Percentiles rank a stretch among this genome's conserved stretches.
These are phyloP conservation scores for Paramecium caudatum DNA, from an alignment of 73 alveolate species.

Conservation along the genomic window DNA sequence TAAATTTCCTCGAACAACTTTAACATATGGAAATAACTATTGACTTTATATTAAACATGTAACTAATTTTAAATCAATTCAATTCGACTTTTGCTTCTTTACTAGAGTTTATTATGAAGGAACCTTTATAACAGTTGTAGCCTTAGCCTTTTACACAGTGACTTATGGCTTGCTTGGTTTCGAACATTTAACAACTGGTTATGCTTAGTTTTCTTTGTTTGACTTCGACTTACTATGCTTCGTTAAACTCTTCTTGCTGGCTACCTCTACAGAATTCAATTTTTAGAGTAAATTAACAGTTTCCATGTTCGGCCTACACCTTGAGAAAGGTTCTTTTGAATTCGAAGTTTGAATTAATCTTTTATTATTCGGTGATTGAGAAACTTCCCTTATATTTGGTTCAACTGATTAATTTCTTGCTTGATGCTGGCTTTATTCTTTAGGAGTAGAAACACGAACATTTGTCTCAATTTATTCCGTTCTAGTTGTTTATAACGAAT, in stretches of 20 bases:
- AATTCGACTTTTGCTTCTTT: slow-evolving; percentile 11
- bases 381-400: slow-evolving; percentile 15
- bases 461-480: slow-evolving; percentile 7
- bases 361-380: slow-evolving; percentile 16
- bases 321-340: slow-evolving; percentile 40
- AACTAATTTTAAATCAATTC: slow-evolving; percentile 15
- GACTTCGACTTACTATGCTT: slow-evolving; percentile 22
- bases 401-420: slow-evolving; percentile 40
- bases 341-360: slow-evolving; percentile 54
- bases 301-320: slow-evolving; percentile 47
- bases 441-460: neutral
- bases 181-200: slow-evolving; percentile 9
- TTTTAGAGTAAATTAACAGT: neutral
- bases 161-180: slow-evolving; percentile 40
- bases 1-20: slow-evolving; percentile 36
- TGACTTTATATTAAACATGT: slow-evolving; percentile 20
- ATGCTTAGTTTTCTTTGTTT: slow-evolving; percentile 23
- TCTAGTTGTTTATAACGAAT: slow-evolving; percentile 20
- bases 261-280: slow-evolving; percentile 32
- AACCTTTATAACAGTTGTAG: neutral
- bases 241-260: neutral
- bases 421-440: neutral
- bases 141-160: neutral
- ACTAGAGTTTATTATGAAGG: neutral
- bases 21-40: slow-evolving; percentile 31